Evolutionary conservation across 306 rosid genomes (phyloP).

Genomic region (Ormosia emarginata): DNA sequence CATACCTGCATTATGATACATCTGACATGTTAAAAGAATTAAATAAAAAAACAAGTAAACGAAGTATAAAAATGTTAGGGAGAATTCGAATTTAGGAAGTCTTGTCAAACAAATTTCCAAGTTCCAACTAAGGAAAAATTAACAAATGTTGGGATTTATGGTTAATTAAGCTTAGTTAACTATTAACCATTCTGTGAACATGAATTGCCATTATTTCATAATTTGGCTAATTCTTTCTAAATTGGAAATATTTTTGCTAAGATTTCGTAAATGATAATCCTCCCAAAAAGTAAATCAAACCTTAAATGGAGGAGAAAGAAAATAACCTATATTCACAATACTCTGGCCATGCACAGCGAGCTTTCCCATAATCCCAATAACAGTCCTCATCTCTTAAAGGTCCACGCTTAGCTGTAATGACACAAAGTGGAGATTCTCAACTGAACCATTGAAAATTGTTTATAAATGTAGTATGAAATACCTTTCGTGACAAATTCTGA

Average conservation of each 20-base stretch:
- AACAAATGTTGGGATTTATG: neutral
- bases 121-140: neutral
- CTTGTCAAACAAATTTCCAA: slow-evolving; percentile 9
- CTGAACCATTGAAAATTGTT: slow-evolving; percentile 19
- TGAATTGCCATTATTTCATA: neutral
- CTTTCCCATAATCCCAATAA: slow-evolving; percentile 99
- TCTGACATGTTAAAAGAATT: neutral
- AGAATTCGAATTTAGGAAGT: neutral
- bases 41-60: neutral
- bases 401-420: slow-evolving; percentile 85
- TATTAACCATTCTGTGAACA: slow-evolving; percentile 2
- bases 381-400: slow-evolving; percentile 94
- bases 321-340: slow-evolving; percentile 94
- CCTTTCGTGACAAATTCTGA: slow-evolving; percentile 87
- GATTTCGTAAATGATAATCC: neutral
- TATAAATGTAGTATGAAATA: slow-evolving; percentile 19
- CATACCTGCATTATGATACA: slow-evolving; percentile 56
- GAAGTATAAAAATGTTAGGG: neutral
- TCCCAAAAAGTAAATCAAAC: slow-evolving; percentile 1
- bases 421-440: slow-evolving; percentile 21
- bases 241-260: neutral
- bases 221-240: neutral
- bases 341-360: slow-evolving; percentile 96
- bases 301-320: slow-evolving; percentile 6
- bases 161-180: slow-evolving; percentile 16